These are phyloP conservation scores for Viola odorata DNA, from an alignment of 345 rosid species.

Conservation along the genomic window DNA sequence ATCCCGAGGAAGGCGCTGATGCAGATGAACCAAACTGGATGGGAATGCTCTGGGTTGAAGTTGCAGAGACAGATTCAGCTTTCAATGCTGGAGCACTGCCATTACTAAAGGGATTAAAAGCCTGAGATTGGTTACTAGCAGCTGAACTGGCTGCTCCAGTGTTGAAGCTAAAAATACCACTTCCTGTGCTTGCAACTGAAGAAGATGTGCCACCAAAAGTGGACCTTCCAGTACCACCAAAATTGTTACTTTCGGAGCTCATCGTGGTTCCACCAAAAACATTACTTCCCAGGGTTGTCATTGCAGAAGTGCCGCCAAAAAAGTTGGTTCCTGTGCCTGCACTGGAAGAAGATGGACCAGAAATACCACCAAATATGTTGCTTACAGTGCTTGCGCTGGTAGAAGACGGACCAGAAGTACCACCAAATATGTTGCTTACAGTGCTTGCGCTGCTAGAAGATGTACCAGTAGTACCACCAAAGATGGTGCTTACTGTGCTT, in stretches of 20 bases:
- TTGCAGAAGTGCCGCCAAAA: constrained; percentile 41
- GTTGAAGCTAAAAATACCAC: constrained; percentile 41
- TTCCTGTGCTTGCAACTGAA: constrained; percentile 27
- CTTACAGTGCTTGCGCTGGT: constrained; percentile 14
- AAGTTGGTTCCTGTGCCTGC: constrained; percentile 28
- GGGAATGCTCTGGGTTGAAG: constrained; percentile 47
- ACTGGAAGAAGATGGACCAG: constrained; percentile 16
- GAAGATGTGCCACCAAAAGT: constrained; percentile 23
- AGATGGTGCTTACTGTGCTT: constrained; percentile 26
- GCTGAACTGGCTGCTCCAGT: constrained; percentile 35
- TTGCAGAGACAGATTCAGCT: constrained; percentile 35
- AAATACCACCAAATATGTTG: constrained; percentile 17
- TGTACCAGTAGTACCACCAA: constrained; percentile 36
- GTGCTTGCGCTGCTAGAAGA: too few species aligned
- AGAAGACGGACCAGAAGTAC: too few species aligned
- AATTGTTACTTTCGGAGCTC: constrained; percentile 21
- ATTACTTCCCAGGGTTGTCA: constrained; percentile 28
- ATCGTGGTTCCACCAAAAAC: constrained; percentile 15
- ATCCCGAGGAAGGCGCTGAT: constrained; percentile 44
- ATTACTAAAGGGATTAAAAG: constrained; percentile 35
- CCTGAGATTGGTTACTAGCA: constrained; percentile 37
- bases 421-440: too few species aligned
- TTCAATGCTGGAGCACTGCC: constrained; percentile 38
- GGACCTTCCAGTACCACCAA: constrained; percentile 24
- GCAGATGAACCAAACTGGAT: constrained; percentile 45